Evolutionary conservation across 768 basidiomycete genomes (phyloP).

Genomic region (Russula vinacea): DNA sequence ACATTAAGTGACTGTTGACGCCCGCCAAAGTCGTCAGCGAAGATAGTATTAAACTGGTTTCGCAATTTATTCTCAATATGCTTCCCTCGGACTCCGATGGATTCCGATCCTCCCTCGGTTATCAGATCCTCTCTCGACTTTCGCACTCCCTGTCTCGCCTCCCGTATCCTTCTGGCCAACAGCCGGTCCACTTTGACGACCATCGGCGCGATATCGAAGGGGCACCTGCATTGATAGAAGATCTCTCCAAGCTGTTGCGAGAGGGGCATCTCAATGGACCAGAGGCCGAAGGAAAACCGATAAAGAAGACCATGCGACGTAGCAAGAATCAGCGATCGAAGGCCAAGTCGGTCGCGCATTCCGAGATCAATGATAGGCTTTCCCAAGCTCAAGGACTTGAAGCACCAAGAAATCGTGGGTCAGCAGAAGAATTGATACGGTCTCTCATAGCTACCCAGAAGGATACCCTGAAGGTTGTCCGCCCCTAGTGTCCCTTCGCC

Average conservation of each 20-base stretch:
- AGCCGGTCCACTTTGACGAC: not conserved
- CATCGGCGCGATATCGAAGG: not conserved
- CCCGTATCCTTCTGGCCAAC: constrained; percentile 7
- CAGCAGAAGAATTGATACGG: not conserved
- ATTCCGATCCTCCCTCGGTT: not conserved
- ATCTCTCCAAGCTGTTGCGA: constrained; percentile 12
- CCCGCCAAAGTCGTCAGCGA: constrained; percentile 8
- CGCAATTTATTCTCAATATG: not conserved
- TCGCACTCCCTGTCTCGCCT: constrained; percentile 4
- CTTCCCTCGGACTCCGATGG: not conserved
- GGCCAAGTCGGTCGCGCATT: not conserved
- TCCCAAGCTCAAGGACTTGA: constrained; percentile 7
- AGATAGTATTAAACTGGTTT: not conserved
- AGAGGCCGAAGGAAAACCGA: not conserved
- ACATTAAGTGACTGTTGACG: not conserved
- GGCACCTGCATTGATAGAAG: constrained; percentile 6
- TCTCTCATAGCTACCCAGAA: constrained; percentile 9
- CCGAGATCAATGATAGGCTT: constrained; percentile 6
- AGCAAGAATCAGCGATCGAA: not conserved
- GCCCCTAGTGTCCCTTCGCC: not conserved
- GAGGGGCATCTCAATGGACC: constrained; percentile 3
- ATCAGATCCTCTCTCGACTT: constrained; percentile 12
- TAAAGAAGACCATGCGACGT: not conserved
- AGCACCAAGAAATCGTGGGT: constrained; percentile 5
- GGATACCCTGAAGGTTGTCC: constrained; percentile 7